Base-by-base conservation (phyloP, 2,329 filamentous ascomycete species). In the Fusarium mundagurra region DNA sequence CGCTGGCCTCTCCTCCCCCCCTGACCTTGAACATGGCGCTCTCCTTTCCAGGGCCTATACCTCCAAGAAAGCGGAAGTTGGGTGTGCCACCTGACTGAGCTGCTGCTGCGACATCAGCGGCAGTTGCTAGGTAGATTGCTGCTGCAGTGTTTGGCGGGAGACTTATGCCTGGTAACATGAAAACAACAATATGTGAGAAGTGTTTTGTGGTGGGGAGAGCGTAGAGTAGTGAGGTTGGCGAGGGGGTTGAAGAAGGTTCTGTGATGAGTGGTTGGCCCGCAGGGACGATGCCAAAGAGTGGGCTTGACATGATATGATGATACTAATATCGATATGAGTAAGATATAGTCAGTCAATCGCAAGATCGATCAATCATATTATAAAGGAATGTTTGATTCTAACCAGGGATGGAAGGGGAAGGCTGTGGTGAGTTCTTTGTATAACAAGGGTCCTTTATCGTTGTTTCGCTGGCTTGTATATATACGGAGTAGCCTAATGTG, bases 1-100 rank as follows among this genome's bases (percentile, higher is more conserved):
- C 86, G 1, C 70, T 34, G 76, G 79, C 31, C 65, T 82, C 67
- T 22, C 71, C 74, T 24, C 78, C 76, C 55, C 86, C 87, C n/a
- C 64, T 75, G 73, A 97, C 86, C 81, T 93, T 95, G 87, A 98
- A 98, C 65, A 98, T 93, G 41, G 95, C 94, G 75, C 93, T 96
- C 77, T 96, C 95, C 80, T 98, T 98, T 64, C 95, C 94, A 41
- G 93, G 92, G 3, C 94, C 95, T 64, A 99, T 92, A 55, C 92
- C 96, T 72, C 97, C 96, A 9, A 98, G 90, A 78, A 99, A 94
- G 69, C 89, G 91, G 85, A 97, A 97, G 53, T 92, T 89, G 3
- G 88, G 85, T 7, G 81, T 77, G 45, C 82, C 83, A 41, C 85
- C 86, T 9, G 84, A 81, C 6, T 82, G 73, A 20, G 83, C 81